Percentiles rank a stretch among this genome's conserved stretches.
phyloP scores from a whole-genome alignment of 2,329 filamentous ascomycete genomes.

The Leptographium galeiforme region DNA sequence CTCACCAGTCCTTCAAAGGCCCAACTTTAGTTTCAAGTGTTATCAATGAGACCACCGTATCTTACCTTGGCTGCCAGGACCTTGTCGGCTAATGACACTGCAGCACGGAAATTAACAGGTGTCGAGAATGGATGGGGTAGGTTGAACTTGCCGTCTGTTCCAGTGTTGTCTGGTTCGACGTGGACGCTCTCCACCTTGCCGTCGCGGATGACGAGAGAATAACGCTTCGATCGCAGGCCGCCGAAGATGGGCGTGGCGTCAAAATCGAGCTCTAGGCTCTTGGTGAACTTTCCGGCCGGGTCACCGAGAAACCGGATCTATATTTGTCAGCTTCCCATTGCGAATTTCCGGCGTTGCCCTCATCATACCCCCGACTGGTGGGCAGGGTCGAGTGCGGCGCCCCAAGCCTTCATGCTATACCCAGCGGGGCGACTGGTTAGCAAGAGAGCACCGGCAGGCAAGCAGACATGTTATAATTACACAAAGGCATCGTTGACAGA shows the following conservation, averaged over 20 bases:
- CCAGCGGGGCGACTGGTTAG: not conserved
- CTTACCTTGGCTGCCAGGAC: constrained; percentile 23
- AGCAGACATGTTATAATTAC: constrained; percentile 37
- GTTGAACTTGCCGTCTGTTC: constrained; percentile 35
- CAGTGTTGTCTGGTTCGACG: constrained; percentile 81
- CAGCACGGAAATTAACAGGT: not conserved
- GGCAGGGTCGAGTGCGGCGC: constrained; percentile 58
- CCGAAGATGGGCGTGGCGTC: constrained; percentile 72
- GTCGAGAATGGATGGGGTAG: too few relatives aligned
- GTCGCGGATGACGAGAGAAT: constrained; percentile 69
- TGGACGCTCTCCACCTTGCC: constrained; percentile 72
- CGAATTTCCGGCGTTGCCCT: constrained; percentile 10
- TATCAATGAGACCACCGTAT: not conserved
- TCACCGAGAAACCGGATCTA: constrained; percentile 85
- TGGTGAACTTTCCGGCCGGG: constrained; percentile 65
- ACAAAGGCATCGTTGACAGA: constrained; percentile 92
- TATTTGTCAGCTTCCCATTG: not conserved
- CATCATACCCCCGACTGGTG: constrained; percentile 58
- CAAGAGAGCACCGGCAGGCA: not conserved
- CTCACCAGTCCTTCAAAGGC: too few relatives aligned
- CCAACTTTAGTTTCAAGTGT: too few relatives aligned
- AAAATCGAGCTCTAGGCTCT: constrained; percentile 71
- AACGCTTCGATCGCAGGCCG: constrained; percentile 71
- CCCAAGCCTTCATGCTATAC: constrained; percentile 83
- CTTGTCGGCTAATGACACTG: constrained; percentile 38